These are phyloP conservation scores for Zancudomyces culisetae DNA, from an alignment of 371 early-diverging fungal species.

Conservation along the genomic window DNA sequence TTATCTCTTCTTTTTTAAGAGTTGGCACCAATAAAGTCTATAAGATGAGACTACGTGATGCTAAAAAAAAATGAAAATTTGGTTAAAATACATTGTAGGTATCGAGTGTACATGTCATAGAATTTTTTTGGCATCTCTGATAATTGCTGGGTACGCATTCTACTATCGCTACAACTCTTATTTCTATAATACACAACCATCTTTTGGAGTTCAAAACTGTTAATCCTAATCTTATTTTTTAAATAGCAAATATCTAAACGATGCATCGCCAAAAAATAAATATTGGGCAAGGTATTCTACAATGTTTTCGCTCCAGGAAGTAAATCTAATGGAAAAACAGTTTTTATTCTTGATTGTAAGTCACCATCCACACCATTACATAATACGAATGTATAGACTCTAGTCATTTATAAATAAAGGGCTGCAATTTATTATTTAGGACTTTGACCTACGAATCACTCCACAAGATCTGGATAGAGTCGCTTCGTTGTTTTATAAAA, in stretches of 20 bases:
- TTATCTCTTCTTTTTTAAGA: background rate
- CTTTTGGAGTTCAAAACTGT: background rate
- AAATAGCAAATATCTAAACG: slow-evolving; percentile 45
- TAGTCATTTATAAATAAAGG: background rate
- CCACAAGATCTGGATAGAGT: background rate
- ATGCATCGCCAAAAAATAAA: slow-evolving; percentile 52
- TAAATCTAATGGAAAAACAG: slow-evolving; percentile 67
- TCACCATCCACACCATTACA: background rate
- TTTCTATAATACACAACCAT: background rate
- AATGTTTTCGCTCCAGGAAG: slow-evolving; percentile 47
- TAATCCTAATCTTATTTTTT: background rate
- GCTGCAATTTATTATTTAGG: background rate
- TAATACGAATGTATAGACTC: background rate
- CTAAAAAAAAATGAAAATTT: background rate
- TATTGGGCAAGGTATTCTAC: slow-evolving; percentile 50
- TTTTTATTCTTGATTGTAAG: slow-evolving; percentile 41
- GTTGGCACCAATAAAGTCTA: background rate
- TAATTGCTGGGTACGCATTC: slow-evolving; percentile 30
- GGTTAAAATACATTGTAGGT: slow-evolving; percentile 17
- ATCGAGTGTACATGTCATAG: slow-evolving; percentile 61
- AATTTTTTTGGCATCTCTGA: slow-evolving; percentile 54
- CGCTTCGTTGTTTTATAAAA: background rate
- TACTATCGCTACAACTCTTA: background rate
- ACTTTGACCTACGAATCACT: slow-evolving; percentile 2
- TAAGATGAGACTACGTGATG: background rate